phyloP scores from a whole-genome alignment of 768 basidiomycete species.

The Suillus spraguei region DNA sequence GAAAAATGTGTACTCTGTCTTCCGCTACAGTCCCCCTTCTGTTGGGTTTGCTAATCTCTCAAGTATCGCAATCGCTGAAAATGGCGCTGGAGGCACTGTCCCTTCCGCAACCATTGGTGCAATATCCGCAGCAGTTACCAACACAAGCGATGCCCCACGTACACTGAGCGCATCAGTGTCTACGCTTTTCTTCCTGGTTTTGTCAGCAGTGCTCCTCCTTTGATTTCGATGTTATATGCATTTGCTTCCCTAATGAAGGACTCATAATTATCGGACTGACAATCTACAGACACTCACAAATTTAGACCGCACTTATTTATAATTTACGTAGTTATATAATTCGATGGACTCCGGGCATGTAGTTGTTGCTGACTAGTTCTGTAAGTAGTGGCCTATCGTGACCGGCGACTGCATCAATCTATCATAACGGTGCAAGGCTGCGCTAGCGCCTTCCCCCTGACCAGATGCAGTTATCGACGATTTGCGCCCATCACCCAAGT shows the following conservation, averaged over 20 bases:
- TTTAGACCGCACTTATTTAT: neutral
- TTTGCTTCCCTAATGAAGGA: neutral
- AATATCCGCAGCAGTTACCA: conserved; percentile 47
- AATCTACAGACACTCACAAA: neutral
- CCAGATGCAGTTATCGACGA: no score
- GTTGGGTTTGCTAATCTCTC: conserved; percentile 56
- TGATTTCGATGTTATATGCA: conserved; percentile 1
- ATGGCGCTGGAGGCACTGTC: conserved; percentile 35
- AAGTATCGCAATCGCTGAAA: conserved; percentile 23
- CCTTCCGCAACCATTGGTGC: conserved; percentile 64
- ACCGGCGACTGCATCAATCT: neutral
- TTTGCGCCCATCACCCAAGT: no score
- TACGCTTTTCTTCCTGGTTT: neutral
- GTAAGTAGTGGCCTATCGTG: neutral
- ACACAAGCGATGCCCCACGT: conserved; percentile 11
- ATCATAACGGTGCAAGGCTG: no score
- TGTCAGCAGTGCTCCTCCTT: neutral
- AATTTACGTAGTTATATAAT: neutral
- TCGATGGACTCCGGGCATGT: neutral
- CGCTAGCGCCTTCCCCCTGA: no score
- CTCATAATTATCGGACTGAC: neutral
- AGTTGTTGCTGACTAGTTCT: neutral
- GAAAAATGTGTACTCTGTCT: conserved; percentile 64
- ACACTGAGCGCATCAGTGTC: conserved; percentile 6
- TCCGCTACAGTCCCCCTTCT: conserved; percentile 48